Evolutionary conservation across 2,329 filamentous ascomycete species (phyloP).

Genomic region (Diaporthe eres): DNA sequence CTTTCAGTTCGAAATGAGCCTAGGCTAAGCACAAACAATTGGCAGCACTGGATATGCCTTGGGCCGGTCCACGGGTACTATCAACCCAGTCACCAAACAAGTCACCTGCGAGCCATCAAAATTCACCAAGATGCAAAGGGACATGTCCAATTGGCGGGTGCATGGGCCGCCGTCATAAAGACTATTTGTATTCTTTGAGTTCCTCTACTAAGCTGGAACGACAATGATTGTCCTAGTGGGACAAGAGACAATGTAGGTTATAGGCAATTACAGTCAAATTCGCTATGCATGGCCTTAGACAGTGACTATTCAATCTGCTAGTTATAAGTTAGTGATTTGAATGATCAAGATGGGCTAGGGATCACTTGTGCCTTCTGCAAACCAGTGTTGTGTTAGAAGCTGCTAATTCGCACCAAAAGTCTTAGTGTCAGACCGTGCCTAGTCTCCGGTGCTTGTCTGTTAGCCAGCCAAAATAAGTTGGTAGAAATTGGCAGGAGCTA

Average conservation of each 20-base stretch:
- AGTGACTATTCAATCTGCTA: constrained; percentile 5
- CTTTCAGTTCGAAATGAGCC: neutral
- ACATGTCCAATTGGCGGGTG: neutral
- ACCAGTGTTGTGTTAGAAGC: neutral
- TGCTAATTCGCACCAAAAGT: neutral
- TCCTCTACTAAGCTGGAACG: constrained; percentile 4
- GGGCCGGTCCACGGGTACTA: neutral
- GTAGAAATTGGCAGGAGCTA: neutral
- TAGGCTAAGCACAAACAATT: neutral
- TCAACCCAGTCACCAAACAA: neutral
- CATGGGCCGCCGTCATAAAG: constrained; percentile 1
- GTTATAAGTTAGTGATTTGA: neutral
- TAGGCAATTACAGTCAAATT: neutral
- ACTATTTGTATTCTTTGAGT: constrained; percentile 12
- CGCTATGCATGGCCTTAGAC: neutral
- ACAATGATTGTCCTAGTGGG: neutral
- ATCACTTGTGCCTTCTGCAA: neutral
- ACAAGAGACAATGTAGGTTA: neutral
- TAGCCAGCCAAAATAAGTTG: neutral
- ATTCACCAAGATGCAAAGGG: neutral
- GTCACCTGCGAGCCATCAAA: neutral
- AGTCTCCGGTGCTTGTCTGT: neutral
- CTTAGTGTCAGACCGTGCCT: neutral
- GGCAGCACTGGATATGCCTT: neutral
- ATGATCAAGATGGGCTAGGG: neutral